Conservation (phyloP, 768 basidiomycete genomes). For the Mycena kentingensis region DNA sequence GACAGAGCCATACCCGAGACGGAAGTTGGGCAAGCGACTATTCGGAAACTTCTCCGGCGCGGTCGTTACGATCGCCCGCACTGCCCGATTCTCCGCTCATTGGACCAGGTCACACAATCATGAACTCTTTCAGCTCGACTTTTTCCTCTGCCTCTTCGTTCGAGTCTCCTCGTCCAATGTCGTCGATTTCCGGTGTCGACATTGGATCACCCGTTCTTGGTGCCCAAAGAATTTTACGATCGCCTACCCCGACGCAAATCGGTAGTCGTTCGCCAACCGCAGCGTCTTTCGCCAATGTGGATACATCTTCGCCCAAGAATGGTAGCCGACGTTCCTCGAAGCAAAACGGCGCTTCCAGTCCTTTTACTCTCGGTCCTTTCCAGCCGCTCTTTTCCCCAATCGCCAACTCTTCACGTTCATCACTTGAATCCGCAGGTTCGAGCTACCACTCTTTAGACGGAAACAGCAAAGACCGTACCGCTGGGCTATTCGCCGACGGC, state of each 20-base stretch:
- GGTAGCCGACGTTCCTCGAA: conserved; percentile 55
- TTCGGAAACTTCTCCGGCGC: conserved; percentile 39
- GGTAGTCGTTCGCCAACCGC: conserved; percentile 55
- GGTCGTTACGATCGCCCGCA: conserved; percentile 56
- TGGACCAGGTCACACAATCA: conserved; percentile 36
- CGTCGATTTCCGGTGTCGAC: conserved; percentile 54
- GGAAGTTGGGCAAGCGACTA: conserved; percentile 58
- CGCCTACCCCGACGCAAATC: conserved; percentile 69
- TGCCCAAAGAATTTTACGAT: conserved; percentile 48
- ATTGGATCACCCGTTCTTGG: conserved; percentile 47
- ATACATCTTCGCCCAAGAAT: conserved; percentile 40
- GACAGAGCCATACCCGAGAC: conserved; percentile 53
- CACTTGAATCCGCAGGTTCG: conserved; percentile 77
- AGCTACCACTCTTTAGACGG: conserved; percentile 84
- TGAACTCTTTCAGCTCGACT: conserved; percentile 34
- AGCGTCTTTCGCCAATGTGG: conserved; percentile 48
- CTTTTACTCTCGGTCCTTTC: conserved; percentile 52
- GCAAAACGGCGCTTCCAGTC: conserved; percentile 52
- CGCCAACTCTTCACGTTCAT: conserved; percentile 76
- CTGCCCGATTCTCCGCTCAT: conserved; percentile 62
- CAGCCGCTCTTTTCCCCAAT: conserved; percentile 68
- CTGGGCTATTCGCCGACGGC: conserved; percentile 55
- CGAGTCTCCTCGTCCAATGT: conserved; percentile 44
- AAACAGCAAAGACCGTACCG: conserved; percentile 54
- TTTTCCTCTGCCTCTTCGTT: conserved; percentile 29